Base-by-base conservation (phyloP, 768 basidiomycete genomes). In the Rhodosporidiobolus odoratus region DNA sequence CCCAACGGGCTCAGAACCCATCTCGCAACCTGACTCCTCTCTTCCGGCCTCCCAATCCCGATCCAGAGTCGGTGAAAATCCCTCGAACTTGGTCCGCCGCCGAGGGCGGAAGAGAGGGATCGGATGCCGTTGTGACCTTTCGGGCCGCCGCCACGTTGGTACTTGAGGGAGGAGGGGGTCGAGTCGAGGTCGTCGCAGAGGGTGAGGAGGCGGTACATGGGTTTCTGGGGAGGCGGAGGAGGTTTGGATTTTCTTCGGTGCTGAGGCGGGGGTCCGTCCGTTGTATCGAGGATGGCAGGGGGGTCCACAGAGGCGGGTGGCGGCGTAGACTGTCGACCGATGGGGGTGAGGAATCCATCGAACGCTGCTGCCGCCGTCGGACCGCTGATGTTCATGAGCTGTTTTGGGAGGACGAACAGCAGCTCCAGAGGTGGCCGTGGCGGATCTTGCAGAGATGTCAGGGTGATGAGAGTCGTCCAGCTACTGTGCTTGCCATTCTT, bases 111-210 rank as follows among this genome's bases (percentile, higher is more conserved):
- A 6, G 62, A 43, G 41, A 75, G 30, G 7, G 66, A 68, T 1
- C 71, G 59, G 7, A 75, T 34, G 6, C 74, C 74, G 65, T 75
- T 75, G 58, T 75, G 74, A 2, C 74, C 74, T 1, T 52, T n/a
- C 0, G 70, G 65, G 0, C 64, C 63, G 15, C 74, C 74, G 15
- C 60, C 68, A 21, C 68, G 67, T 41, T 75, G 70, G 9, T 53
- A 37, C 32, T 63, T 65, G 30, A 56, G 2, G 9, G 10, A 10
- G 3, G 32, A 40, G 2, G 68, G 58, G 0, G 65, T 19, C 19
- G 59, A 47, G 58, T 71, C 70, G 57, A 75, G 70, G 48, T 72
- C 68, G 62, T 75, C 74, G 4, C 40, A 43, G 17, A 75, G 50
- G 12, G 68, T 38, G 52, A 75, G 21, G 57, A 75, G 48, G 45